Percentiles rank a stretch among this genome's conserved stretches.
phyloP scores from a whole-genome alignment of 2,329 filamentous ascomycete species.

The Bipolaris zeicola region DNA sequence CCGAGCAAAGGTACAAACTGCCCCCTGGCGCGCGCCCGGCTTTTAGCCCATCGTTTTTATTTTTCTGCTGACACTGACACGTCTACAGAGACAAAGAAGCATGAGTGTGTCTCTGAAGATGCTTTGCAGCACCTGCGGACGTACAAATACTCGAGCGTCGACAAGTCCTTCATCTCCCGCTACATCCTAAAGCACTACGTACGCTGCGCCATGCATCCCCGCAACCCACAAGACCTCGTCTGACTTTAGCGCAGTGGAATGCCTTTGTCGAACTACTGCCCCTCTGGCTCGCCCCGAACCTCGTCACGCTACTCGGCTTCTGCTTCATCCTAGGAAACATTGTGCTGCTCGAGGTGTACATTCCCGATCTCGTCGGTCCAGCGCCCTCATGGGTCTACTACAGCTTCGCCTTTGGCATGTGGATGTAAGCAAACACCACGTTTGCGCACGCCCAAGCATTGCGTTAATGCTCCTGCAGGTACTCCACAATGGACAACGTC shows the following conservation, averaged over 20 bases:
- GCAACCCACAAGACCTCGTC: slow-evolving; percentile 14
- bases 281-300: slow-evolving; percentile 96
- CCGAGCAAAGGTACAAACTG: slow-evolving; percentile 41
- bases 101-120: slow-evolving; percentile 80
- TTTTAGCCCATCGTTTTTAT: not conserved
- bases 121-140: slow-evolving; percentile 87
- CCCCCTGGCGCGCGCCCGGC: slow-evolving; percentile 10
- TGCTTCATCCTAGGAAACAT: slow-evolving; percentile 91
- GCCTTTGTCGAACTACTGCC: slow-evolving; percentile 89
- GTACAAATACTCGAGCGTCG: slow-evolving; percentile 97
- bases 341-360: slow-evolving; percentile 72
- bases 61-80: slow-evolving; percentile 16
- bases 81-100: slow-evolving; percentile 65
- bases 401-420: slow-evolving; percentile 92
- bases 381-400: slow-evolving; percentile 92
- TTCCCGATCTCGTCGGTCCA: slow-evolving; percentile 90
- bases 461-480: slow-evolving; percentile 50
- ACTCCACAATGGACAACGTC: slow-evolving; percentile 98
- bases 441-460: not conserved
- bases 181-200: slow-evolving; percentile 97
- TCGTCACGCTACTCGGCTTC: slow-evolving; percentile 95
- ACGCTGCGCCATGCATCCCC: slow-evolving; percentile 51
- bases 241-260: slow-evolving; percentile 77
- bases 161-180: slow-evolving; percentile 91
- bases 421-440: slow-evolving; percentile 68